Base-by-base conservation (phyloP, 2,329 filamentous ascomycete genomes). In the Plectosphaerella plurivora region DNA sequence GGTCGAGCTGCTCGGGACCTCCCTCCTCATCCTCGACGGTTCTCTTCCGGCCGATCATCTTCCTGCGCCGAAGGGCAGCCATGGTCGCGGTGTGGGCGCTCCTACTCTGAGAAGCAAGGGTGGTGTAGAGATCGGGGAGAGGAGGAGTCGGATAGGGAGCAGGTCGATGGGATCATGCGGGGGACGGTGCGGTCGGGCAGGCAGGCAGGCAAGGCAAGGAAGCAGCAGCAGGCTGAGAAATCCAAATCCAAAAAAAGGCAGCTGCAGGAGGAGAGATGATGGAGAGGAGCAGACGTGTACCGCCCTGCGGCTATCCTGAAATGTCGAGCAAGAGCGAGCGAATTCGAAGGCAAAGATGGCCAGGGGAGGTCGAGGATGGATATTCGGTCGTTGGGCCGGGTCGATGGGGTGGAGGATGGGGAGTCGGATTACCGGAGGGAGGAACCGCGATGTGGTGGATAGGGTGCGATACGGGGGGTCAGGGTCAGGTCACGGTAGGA, bases 1-100 rank as follows among this genome's bases (percentile, higher is more conserved):
- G 66, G 47, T 86, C 83, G 53, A 78, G 70, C 50, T 73, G 71
- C 54, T 82, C 80, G 49, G 69, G 73, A 55, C 75, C 77, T 58
- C 73, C 79, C 58, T 88, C 85, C 65, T 89, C 86, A 63, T 89
- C 85, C 68, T 85, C 84, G 59, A 84, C 78, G 61, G 85, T 82
- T 66, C 86, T 83, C 63, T 86, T 82, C 61, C 82, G 82, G 65
- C 83, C 83, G 68, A 87, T 80, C 61, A 83, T 69, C 70, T 84
- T 86, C 72, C 80, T 85, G 68, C 83, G 81, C 65, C 82, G 79
- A 63, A 78, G 67, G 54, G 67, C 68, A 65, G 73, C 74, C 77
- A 81, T 82, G 50, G 57, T 69, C 25, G 44, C 25, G 44, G 25
- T 15, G 18, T 22, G 15, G 37, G 41, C 8, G 41, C 41, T 44